phyloP scores from a whole-genome alignment of 2,329 filamentous ascomycete species.

The Camillea tinctor region DNA sequence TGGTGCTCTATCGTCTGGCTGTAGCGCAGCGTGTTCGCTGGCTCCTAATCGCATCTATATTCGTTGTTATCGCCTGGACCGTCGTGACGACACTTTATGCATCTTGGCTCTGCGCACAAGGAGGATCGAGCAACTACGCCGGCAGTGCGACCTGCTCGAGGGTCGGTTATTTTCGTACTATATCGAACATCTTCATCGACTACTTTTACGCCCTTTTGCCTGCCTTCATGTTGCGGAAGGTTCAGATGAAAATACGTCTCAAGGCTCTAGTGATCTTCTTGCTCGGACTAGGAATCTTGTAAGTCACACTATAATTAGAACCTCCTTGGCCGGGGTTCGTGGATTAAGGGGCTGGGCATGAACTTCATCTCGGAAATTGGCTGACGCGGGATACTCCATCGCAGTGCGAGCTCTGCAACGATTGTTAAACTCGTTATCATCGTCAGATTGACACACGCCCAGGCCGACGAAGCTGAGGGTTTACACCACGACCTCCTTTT shows the following conservation, averaged over 20 bases:
- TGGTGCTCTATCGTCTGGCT: constrained; percentile 33
- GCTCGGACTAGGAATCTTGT: constrained; percentile 34
- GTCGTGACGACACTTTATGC: constrained; percentile 32
- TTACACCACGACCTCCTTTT: constrained; percentile 32
- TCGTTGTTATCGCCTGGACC: constrained; percentile 30
- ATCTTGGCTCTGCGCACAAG: constrained; percentile 29
- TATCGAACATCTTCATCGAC: constrained; percentile 35
- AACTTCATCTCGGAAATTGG: background rate
- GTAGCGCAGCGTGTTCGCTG: constrained; percentile 21
- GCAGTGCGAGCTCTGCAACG: constrained; percentile 34
- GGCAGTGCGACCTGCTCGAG: constrained; percentile 27
- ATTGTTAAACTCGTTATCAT: constrained; percentile 35
- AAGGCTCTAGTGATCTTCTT: constrained; percentile 31
- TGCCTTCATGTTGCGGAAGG: constrained; percentile 29
- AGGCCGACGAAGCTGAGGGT: constrained; percentile 16
- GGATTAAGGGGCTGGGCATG: background rate
- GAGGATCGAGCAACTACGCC: constrained; percentile 30
- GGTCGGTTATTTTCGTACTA: constrained; percentile 33
- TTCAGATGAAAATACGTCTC: constrained; percentile 26
- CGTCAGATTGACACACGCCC: constrained; percentile 23
- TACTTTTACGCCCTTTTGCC: constrained; percentile 35
- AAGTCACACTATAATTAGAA: constrained; percentile 10
- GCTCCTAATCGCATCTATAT: constrained; percentile 27
- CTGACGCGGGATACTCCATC: constrained; percentile 1
- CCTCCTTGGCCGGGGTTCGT: background rate